Evolutionary conservation across 208 protist genomes (phyloP).

Genomic region (Trypanosoma cruzi): DNA sequence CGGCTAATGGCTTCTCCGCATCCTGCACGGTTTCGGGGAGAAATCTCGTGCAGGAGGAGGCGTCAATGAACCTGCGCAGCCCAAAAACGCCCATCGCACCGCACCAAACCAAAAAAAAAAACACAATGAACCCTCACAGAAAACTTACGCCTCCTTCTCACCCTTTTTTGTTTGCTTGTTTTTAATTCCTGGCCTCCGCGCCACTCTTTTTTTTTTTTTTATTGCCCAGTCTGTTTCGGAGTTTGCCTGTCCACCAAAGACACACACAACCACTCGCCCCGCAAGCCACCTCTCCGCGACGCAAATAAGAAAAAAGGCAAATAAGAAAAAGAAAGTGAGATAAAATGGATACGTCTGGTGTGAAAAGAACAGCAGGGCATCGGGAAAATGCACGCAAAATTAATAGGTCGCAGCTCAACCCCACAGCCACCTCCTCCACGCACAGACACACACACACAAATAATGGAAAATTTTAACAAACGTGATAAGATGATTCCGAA

Average conservation of each 20-base stretch:
- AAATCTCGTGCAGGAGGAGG: constrained; percentile 64
- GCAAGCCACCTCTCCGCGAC: not conserved
- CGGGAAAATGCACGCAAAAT: too few species aligned
- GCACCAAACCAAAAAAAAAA: constrained; percentile 17
- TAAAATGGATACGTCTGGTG: too few species aligned
- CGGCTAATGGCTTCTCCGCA: constrained; percentile 36
- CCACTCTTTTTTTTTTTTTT: too few species aligned
- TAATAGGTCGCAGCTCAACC: constrained; percentile 1
- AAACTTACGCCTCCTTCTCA: too few species aligned
- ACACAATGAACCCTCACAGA: not conserved
- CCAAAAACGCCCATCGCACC: constrained; percentile 73
- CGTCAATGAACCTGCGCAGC: constrained; percentile 85
- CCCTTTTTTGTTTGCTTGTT: too few species aligned
- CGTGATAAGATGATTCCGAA: too few species aligned
- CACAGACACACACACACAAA: too few species aligned
- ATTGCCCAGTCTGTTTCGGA: too few species aligned
- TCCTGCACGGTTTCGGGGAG: constrained; percentile 57
- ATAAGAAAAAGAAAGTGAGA: constrained; percentile 2
- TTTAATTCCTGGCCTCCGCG: too few species aligned
- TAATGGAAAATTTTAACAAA: too few species aligned
- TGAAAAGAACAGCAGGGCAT: not conserved
- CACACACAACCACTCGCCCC: not conserved
- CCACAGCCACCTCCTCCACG: too few species aligned
- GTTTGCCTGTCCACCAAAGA: too few species aligned
- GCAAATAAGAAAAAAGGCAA: not conserved